Conservation (phyloP, 192 early-diverging fungal species). For the Coemansia sp. region DNA sequence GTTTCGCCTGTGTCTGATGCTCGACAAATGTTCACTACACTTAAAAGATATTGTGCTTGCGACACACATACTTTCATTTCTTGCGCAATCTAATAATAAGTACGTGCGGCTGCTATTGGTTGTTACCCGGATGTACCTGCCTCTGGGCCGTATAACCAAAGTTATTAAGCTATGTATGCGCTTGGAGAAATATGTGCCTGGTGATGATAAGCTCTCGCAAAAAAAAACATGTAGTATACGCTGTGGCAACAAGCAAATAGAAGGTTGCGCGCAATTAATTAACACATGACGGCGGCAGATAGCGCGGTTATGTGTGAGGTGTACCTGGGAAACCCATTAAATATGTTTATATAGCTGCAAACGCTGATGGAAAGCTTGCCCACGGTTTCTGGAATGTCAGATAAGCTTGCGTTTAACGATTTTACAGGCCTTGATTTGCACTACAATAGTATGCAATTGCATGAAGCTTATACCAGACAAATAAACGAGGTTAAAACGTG, state of each 20-base stretch:
- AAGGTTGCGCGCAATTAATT: conserved; percentile 24
- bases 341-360: conserved; percentile 30
- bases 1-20: conserved; percentile 15
- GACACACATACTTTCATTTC: no score
- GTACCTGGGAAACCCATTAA: conserved; percentile 41
- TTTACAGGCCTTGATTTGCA: conserved; percentile 45
- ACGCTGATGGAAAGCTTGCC: conserved; percentile 29
- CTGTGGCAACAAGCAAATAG: conserved; percentile 36
- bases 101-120: conserved; percentile 30
- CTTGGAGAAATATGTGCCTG: conserved; percentile 7
- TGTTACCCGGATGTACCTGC: conserved; percentile 28
- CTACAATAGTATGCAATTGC: conserved; percentile 25
- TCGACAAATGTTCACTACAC: conserved; percentile 12
- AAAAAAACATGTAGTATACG: conserved; percentile 42
- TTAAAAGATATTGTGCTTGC: no score
- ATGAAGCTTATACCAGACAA: conserved; percentile 33
- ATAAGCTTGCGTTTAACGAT: conserved; percentile 44
- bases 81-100: no score
- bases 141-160: conserved; percentile 24
- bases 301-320: conserved; percentile 42
- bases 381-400: conserved; percentile 29
- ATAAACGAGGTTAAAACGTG: conserved; percentile 39
- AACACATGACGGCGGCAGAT: conserved; percentile 8
- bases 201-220: conserved; percentile 16
- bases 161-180: conserved; percentile 21